phyloP scores from a whole-genome alignment of 495 filamentous ascomycete species.

The Penicillium taxi region DNA sequence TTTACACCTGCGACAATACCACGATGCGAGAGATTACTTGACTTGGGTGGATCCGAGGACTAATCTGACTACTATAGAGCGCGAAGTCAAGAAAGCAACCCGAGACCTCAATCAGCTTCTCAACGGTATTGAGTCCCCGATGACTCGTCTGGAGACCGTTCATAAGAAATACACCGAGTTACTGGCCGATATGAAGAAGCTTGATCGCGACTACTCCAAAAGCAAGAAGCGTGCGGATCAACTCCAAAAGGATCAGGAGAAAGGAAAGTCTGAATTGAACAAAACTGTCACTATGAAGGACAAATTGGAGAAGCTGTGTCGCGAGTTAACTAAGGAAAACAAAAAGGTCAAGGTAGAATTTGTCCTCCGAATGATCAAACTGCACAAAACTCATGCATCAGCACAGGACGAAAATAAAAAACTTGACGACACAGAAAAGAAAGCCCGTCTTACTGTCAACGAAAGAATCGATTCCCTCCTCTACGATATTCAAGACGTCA shows the following conservation, averaged over 20 bases:
- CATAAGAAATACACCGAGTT: constrained; percentile 89
- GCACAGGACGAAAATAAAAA: constrained; percentile 88
- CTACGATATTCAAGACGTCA: constrained; percentile 70
- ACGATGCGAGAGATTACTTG: not conserved
- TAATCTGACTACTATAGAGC: constrained; percentile 43
- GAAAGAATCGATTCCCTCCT: constrained; percentile 69
- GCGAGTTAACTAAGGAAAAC: constrained; percentile 90
- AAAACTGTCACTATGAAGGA: constrained; percentile 83
- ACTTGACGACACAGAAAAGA: constrained; percentile 72
- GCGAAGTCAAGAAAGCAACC: constrained; percentile 87
- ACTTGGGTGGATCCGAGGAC: constrained; percentile 4
- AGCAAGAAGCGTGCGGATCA: constrained; percentile 93
- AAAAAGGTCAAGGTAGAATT: constrained; percentile 88
- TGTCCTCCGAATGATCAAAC: too few relatives aligned
- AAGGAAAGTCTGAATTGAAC: constrained; percentile 72
- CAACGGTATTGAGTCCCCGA: constrained; percentile 66
- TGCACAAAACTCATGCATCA: too few relatives aligned
- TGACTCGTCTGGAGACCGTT: constrained; percentile 72
- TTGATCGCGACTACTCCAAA: constrained; percentile 88
- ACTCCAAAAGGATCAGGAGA: constrained; percentile 94
- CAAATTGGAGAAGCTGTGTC: constrained; percentile 88
- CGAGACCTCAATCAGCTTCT: constrained; percentile 77
- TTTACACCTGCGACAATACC: not conserved
- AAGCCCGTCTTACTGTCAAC: constrained; percentile 74
- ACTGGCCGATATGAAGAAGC: constrained; percentile 84